Percentiles rank a stretch among this genome's conserved stretches.
Evolutionary conservation across 805 yeast genomes (phyloP).

Genomic region (Monosporozyma aquatica): DNA sequence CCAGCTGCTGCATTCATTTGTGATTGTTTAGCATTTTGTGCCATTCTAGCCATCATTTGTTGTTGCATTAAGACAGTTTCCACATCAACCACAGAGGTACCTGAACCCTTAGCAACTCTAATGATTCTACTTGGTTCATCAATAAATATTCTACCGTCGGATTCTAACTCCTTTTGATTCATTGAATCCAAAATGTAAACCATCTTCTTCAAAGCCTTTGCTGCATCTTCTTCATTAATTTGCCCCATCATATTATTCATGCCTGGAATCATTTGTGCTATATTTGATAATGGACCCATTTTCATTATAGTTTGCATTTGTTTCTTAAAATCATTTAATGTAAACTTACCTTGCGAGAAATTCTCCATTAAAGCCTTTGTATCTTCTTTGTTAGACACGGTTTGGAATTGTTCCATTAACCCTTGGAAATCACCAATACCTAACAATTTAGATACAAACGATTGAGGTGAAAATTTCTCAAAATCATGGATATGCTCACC

Average conservation of each 20-base stretch:
- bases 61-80: slow-evolving; percentile 90
- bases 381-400: slow-evolving; percentile 62
- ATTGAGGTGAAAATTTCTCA: slow-evolving; percentile 82
- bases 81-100: slow-evolving; percentile 84
- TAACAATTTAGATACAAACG: slow-evolving; percentile 80
- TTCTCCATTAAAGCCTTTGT: slow-evolving; percentile 88
- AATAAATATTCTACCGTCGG: slow-evolving; percentile 74
- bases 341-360: slow-evolving; percentile 89
- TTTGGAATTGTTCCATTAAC: slow-evolving; percentile 83
- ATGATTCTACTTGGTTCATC: slow-evolving; percentile 79
- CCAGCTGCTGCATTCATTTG: too few relatives aligned
- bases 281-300: slow-evolving; percentile 93
- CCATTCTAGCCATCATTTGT: slow-evolving; percentile 90
- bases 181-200: slow-evolving; percentile 89
- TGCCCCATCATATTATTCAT: slow-evolving; percentile 80
- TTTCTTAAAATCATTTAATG: slow-evolving; percentile 81
- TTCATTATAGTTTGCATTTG: slow-evolving; percentile 93
- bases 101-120: slow-evolving; percentile 90
- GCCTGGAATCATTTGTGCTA: slow-evolving; percentile 91
- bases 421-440: slow-evolving; percentile 96
- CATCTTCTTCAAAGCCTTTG: slow-evolving; percentile 77
- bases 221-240: slow-evolving; percentile 86
- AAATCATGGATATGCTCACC: slow-evolving; percentile 94
- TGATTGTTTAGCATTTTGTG: slow-evolving; percentile 50
- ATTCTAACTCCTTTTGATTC: slow-evolving; percentile 85